Conservation (phyloP, 2,329 filamentous ascomycete genomes). For the Aspergillus uvarum region DNA sequence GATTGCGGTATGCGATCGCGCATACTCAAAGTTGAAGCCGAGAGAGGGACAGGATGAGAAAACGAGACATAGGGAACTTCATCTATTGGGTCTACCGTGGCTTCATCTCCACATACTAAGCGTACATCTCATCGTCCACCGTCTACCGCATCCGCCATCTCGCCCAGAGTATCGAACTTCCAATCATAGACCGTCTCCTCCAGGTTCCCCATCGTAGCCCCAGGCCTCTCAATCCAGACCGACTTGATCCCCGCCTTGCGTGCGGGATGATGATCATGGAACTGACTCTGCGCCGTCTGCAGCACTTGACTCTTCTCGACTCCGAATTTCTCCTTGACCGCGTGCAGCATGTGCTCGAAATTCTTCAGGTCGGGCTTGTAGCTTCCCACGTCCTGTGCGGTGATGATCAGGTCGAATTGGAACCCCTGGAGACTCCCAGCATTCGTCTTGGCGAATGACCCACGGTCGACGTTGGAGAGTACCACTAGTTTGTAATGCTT, state of each 20-base stretch:
- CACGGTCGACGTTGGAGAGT: slow-evolving; percentile 58
- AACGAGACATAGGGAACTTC: no score
- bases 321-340: slow-evolving; percentile 55
- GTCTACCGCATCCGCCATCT: slow-evolving; percentile 56
- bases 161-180: slow-evolving; percentile 59
- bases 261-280: slow-evolving; percentile 66
- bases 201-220: slow-evolving; percentile 42
- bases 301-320: slow-evolving; percentile 59
- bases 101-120: no score
- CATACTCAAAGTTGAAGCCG: no score
- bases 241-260: slow-evolving; percentile 60
- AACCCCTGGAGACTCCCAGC: slow-evolving; percentile 51
- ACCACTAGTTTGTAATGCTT: slow-evolving; percentile 57
- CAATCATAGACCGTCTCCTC: slow-evolving; percentile 51
- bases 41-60: no score
- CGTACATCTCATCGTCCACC: background rate
- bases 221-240: slow-evolving; percentile 61
- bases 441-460: slow-evolving; percentile 51
- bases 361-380: slow-evolving; percentile 69
- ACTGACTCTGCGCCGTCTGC: slow-evolving; percentile 68
- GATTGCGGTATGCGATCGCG: no score
- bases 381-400: slow-evolving; percentile 67
- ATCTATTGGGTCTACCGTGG: no score
- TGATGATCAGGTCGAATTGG: slow-evolving; percentile 65
- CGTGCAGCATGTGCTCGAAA: slow-evolving; percentile 64